Evolutionary conservation across 306 rosid species (phyloP), one percentile per base, ranked within the genome.

Genomic region (Mimosa pudica): DNA sequence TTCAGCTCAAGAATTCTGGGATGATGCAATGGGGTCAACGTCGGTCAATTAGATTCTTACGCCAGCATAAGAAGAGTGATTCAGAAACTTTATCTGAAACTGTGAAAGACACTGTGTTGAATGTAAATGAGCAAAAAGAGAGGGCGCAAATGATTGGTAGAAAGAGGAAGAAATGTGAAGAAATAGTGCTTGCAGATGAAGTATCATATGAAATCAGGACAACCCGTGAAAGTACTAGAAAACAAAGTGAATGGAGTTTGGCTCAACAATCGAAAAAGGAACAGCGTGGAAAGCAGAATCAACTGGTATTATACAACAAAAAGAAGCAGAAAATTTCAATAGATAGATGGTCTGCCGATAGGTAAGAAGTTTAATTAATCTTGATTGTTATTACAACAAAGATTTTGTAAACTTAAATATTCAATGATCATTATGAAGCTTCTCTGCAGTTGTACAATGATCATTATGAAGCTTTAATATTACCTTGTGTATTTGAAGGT

Each of bases 11-110:
- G 77, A 83, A 75, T 63, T 42, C 90, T 0, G 97, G 96, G 70
- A 82, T 95, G 89, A 78, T 87, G 75, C 92, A 88, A 81, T 95
- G 99, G 98, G 99, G 98, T 7, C 80, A 80, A 47, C 92, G 93
- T 61, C 77, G 90, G 16, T 87, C 85, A 52, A 90, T 90, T 72
- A 86, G 92, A 51, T 93, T 86, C 82, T 30, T 90, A 24, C 89
- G 89, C n/a, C 81, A 84, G 36, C 89, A 82, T 12, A 89, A 82
- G 79, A 86, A 87, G 65, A 55, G 49, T 67, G 80, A 79, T 83
- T 70, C 80, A 41, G 86, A 77, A 75, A 20, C 86, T 80, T 77
- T 82, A 35, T 48, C 82, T 0, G 74, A 74, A 71, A 52, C 70
- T 18, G 16, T 55, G 36, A 67, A 74, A 35, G 84, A 74, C 68